Base-by-base conservation (phyloP, 345 rosid species). In the Isatis tinctoria region DNA sequence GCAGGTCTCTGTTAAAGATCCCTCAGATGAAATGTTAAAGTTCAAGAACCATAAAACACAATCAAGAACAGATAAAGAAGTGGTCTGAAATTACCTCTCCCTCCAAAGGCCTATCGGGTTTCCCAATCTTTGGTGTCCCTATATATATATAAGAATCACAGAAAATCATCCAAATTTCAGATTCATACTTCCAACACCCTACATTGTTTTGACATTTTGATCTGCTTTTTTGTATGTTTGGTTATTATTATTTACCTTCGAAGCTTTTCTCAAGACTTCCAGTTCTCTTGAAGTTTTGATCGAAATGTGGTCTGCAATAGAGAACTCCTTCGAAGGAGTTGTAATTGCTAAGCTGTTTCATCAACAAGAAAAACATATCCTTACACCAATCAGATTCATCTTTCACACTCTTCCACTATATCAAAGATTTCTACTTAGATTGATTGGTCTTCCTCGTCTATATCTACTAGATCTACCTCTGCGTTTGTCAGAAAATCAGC, bases 261-360 rank as follows among this genome's bases (percentile, higher is more conserved):
- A 95, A 92, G 82, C 99, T 95, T 78, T 92, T 95, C 72, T 92
- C 93, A 20, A 95, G 97, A 84, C 99, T 90, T 73, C 99, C 97
- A 18, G 99, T 95, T 86, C 96, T 87, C 82, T 92, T 92, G 72
- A 95, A 90, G 26, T 87, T 87, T 75, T 92, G 99, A 85, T 95
- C 99, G 14, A 95, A 95, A 77, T 95, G 99, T 18, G 99, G 99
- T 74, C 94, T 84, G 90, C 99, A 95, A 72, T 92, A 95, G 6
- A 90, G 87, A 35, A 95, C 97, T 37, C 99, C 97, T 87, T 95
- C 99, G 67, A 92, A 90, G 74, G 99, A 92, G 81, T 95, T 95
- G 92, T 95, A 95, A 74, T 86, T 95, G 75, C 99, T 87, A 52
- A 92, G 93, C 97, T 90, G 93, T 90, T 82, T 41, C 69, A 68